Base-by-base conservation (phyloP, 805 yeast genomes). In the Myxozyma nipponensis region DNA sequence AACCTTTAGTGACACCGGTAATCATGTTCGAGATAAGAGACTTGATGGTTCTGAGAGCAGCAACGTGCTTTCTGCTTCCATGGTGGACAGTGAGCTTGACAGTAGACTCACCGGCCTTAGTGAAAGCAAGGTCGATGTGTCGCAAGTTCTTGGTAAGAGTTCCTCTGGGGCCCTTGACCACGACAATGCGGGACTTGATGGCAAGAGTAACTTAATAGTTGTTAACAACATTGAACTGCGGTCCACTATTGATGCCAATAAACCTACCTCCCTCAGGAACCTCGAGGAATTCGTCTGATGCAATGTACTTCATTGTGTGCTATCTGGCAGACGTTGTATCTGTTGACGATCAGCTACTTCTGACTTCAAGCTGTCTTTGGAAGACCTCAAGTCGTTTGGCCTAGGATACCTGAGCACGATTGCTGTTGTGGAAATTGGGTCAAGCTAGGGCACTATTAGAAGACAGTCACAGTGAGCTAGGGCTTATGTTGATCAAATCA, bases 21-120 rank as follows among this genome's bases (percentile, higher is more conserved):
- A 93, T 75, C 83, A 93, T 77, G 86, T 93, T 93, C 72, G 87
- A 72, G 69, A 93, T 81, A 73, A 93, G 79, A 63, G 98, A 87
- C 79, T 88, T 90, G 75, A 93, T 98, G 60, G 98, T 91, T 83
- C 98, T 90, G 74, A 93, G 81, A 71, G 96, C 86, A 74, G 99
- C 99, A 74, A 93, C 98, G 79, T 93, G 98, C 85, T 91, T 91
- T 83, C 98, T 87, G 86, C 88, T 96, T 79, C 98, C 98, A 74
- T 91, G 88, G 84, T 86, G 95, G 65, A 93, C 96, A 66, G 89
- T 79, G 72, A 93, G 81, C 78, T 84, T 86, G 77, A 93, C 78
- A 68, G 78, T 81, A 62, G 70, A 77, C 77, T 80, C 77, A 71
- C 75, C 72, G 62, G 86, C 70, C 80, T 90, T 88, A 58, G 57